A percentile compares a stretch with the other conserved stretches of the same genome.
Conservation (phyloP, 2,329 filamentous ascomycete species). For the Shiraia bambusicola region DNA sequence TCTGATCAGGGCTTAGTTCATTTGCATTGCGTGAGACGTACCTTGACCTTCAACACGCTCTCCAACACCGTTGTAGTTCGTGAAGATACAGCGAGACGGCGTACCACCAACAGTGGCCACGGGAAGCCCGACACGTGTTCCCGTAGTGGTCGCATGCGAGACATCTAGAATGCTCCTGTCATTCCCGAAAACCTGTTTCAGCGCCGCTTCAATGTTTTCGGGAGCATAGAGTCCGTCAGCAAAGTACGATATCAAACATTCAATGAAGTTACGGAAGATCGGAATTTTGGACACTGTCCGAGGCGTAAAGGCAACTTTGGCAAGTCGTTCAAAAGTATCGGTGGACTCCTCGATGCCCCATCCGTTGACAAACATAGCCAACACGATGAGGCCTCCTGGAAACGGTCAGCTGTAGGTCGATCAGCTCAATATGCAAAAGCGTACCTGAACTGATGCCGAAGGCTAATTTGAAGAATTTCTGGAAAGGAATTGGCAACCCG, state of each 20-base stretch:
- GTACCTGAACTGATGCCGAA: conserved; percentile 7
- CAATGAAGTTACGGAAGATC: conserved; percentile 3
- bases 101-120: conserved; percentile 12
- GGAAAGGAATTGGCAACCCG: background rate
- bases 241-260: conserved; percentile 8
- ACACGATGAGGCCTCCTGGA: background rate
- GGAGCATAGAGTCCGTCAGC: conserved; percentile 11
- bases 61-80: conserved; percentile 17
- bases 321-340: background rate
- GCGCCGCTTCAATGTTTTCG: conserved; percentile 8
- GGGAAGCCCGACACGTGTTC: conserved; percentile 10
- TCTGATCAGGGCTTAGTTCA: conserved; percentile 1
- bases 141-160: conserved; percentile 11
- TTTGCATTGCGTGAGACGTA: conserved; percentile 2
- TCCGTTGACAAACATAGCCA: background rate
- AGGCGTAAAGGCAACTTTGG: background rate
- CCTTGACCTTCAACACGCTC: conserved; percentile 10
- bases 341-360: background rate
- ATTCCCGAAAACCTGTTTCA: conserved; percentile 9
- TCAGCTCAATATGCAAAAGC: conserved; percentile 10
- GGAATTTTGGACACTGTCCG: background rate
- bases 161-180: conserved; percentile 11
- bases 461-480: conserved; percentile 1
- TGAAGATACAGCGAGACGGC: conserved; percentile 16
- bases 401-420: background rate